Percentiles rank a stretch among this genome's conserved stretches.
phyloP scores from a whole-genome alignment of 2,329 filamentous ascomycete genomes.

The Venturiaceae sp. region DNA sequence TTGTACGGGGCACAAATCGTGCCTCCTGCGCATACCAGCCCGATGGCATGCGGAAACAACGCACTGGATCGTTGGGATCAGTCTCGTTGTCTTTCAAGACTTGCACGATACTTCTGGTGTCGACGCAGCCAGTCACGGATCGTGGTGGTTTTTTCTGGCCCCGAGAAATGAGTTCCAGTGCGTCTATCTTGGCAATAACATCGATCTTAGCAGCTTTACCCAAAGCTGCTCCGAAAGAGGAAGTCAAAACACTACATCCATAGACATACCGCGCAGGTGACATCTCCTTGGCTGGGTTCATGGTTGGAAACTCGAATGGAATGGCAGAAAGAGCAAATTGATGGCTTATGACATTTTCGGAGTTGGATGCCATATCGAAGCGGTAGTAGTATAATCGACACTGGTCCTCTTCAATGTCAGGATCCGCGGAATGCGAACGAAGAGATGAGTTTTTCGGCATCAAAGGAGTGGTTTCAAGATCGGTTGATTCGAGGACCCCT shows the following conservation, averaged over 20 bases:
- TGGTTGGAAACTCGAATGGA: constrained; percentile 58
- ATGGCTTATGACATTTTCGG: constrained; percentile 38
- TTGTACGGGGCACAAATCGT: constrained; percentile 47
- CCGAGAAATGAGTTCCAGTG: constrained; percentile 39
- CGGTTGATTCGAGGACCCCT: constrained; percentile 14
- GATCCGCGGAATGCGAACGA: constrained; percentile 7
- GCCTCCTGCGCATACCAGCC: constrained; percentile 59
- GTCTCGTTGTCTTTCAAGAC: constrained; percentile 33
- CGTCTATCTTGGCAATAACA: constrained; percentile 53
- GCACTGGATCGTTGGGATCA: constrained; percentile 43
- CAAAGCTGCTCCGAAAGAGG: constrained; percentile 49
- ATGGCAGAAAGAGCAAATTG: constrained; percentile 57
- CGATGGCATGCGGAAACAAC: constrained; percentile 50
- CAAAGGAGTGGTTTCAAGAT: constrained; percentile 18
- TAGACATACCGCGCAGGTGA: constrained; percentile 51
- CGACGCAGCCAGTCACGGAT: constrained; percentile 51
- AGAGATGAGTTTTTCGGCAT: constrained; percentile 1
- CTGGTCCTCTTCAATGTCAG: constrained; percentile 49
- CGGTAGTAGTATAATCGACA: constrained; percentile 62
- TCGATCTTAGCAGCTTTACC: constrained; percentile 59
- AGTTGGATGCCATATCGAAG: constrained; percentile 37
- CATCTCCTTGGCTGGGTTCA: constrained; percentile 49
- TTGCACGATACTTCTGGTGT: constrained; percentile 43
- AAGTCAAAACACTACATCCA: constrained; percentile 52
- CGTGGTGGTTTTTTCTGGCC: constrained; percentile 38